phyloP scores from a whole-genome alignment of 225 moss, liverwort and hornwort genomes.

The Physcomitrium patens region DNA sequence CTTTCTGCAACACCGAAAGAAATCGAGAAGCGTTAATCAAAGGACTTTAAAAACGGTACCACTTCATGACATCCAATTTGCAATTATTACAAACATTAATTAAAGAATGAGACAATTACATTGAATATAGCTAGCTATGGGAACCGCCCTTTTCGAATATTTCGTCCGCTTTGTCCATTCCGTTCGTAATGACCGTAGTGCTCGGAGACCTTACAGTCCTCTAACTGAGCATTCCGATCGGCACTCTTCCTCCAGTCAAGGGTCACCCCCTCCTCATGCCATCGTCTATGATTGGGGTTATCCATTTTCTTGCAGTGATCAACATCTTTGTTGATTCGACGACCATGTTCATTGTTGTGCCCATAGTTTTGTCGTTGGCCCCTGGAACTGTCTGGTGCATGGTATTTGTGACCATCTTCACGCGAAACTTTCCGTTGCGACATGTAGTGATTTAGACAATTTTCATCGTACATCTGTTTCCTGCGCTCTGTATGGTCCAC shows the following conservation, averaged over 20 bases:
- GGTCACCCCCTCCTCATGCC: slow-evolving; percentile 28
- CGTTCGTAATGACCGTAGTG: slow-evolving; percentile 43
- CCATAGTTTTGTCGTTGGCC: slow-evolving; percentile 35
- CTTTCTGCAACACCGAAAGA: slow-evolving; percentile 16
- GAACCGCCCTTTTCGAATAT: slow-evolving; percentile 35
- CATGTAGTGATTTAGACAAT: slow-evolving; percentile 5
- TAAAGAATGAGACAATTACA: slow-evolving; percentile 23
- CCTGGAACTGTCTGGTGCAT: slow-evolving; percentile 24
- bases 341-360: slow-evolving; percentile 38
- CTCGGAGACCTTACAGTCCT: slow-evolving; percentile 29
- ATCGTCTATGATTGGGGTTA: slow-evolving; percentile 23
- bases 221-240: slow-evolving; percentile 22
- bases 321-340: slow-evolving; percentile 25
- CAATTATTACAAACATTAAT: background rate
- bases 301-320: slow-evolving; percentile 31
- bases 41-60: background rate
- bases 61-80: background rate
- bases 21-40: slow-evolving; percentile 12
- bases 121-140: slow-evolving; percentile 19
- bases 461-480: slow-evolving; percentile 31
- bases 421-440: slow-evolving; percentile 15
- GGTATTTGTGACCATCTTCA: slow-evolving; percentile 24
- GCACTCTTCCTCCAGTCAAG: slow-evolving; percentile 23
- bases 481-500: slow-evolving; percentile 20
- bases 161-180: slow-evolving; percentile 26